Base-by-base conservation (phyloP, 176 grass and related monocot genomes). In the Ampelocalamus luodianensis region DNA sequence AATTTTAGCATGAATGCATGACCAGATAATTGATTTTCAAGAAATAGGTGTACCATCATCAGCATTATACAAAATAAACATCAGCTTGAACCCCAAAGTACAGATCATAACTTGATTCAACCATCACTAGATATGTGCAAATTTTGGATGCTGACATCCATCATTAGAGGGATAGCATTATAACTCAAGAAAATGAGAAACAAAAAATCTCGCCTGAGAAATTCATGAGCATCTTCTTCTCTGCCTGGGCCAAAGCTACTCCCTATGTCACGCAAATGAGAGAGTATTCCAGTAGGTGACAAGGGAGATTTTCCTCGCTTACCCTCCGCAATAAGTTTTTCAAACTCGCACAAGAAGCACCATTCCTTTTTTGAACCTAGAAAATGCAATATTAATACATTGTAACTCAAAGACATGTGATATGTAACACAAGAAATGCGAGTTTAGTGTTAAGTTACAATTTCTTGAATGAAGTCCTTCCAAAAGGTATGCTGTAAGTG, bases 151-250 rank as follows among this genome's bases (percentile, higher is more conserved):
- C 13, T 59, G 64, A 65, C 18, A 13, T 50, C 44, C 17, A 79
- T 51, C 24, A 81, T 68, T 68, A 36, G 18, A 45, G 64, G 18
- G 17, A 18, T 86, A 80, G 22, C 36, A 76, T 3, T 68, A 68
- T 61, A 60, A 8, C 42, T 2, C 3, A 85, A 78, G 42, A 22
- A 70, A n/a, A 61, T 20, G 76, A 75, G 24, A 38, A 83, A 53
- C 32, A 44, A 18, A 77, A 70, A 90, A 64, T 69, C 51, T 74
- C 55, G 95, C 96, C 93, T 98, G 83, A 98, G 82, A 90, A 98
- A 98, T 80, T 98, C 96, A 67, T 98, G 96, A 54, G 96, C 96
- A 68, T 98, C 96, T 82, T 98, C 89, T 84, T 98, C 79, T 51
- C 49, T 66, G 4, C 93, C 85, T 0, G 40, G 75, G 65, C 89